These are phyloP conservation scores for Pleurotus giganteus DNA, from an alignment of 768 basidiomycete species.

Conservation along the genomic window DNA sequence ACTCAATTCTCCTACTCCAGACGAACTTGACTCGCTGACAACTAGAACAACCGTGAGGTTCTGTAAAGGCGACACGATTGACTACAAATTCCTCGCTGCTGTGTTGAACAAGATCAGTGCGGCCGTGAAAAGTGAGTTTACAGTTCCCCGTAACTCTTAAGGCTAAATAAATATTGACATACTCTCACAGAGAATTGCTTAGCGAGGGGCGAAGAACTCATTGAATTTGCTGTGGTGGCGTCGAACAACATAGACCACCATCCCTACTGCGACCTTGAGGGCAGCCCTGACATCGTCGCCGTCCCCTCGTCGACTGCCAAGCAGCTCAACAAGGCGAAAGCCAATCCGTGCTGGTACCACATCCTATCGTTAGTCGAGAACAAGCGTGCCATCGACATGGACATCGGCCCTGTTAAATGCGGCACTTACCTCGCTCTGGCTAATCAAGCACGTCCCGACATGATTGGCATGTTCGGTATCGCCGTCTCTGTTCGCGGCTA, in stretches of 20 bases:
- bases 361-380: conserved; percentile 6
- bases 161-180: too few species aligned
- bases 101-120: too few species aligned
- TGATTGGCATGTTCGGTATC: background rate
- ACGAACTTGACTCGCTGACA: too few species aligned
- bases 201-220: too few species aligned
- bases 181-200: too few species aligned
- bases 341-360: background rate
- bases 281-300: background rate
- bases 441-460: conserved; percentile 3
- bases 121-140: too few species aligned
- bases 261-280: background rate
- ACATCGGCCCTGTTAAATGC: conserved; percentile 5
- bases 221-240: too few species aligned
- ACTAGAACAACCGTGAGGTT: too few species aligned
- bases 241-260: background rate
- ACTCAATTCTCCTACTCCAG: too few species aligned
- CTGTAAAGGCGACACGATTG: too few species aligned
- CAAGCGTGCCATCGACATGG: background rate
- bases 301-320: background rate
- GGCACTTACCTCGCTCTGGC: background rate
- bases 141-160: too few species aligned
- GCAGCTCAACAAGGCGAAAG: background rate
- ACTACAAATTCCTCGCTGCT: too few species aligned
- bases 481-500: background rate